Evolutionary conservation across 768 basidiomycete species (phyloP), one percentile per base, ranked within the genome.

Genomic region (Podaxis pistillaris): DNA sequence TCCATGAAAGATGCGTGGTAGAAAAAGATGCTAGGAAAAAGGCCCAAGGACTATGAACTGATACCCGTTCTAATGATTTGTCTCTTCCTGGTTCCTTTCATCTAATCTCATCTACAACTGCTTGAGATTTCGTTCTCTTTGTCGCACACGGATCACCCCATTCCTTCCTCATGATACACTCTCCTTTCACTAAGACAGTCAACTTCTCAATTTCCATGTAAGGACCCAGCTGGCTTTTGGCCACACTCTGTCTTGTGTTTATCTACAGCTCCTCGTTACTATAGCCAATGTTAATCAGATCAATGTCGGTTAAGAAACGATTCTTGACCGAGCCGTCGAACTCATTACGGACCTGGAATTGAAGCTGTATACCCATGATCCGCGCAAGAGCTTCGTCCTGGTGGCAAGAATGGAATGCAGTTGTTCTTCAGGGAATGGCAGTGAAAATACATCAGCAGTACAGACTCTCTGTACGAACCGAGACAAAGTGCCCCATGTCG

Each of bases 1-100:
- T 56, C 55, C 40, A 56, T 26, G 24, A 28, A 56, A 9, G 56
- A 56, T 17, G 56, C 56, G 26, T 56, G 56, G 38, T 41, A 40
- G 22, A 55, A 40, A n/a, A 15, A 19, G 13, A 56, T 12, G n/a
- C 0, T 8, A 24, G 24, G 19, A 0, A 11, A 22, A 4, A 24
- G 3, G 44, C 15, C 22, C 15, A 41, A 13, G 12, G 12, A 5
- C 40, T 41, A 5, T 41, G 17, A n/a, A 41, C 40, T 13, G 13
- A n/a, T 4, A 41, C 15, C 1, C 0, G 2, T 17, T 17, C n/a
- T 19, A 19, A 22, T 46, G 19, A 17, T 17, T 46, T 7, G 4
- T 46, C 15, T 46, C 7, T 46, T 15, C 41, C 13, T 15, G n/a
- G 41, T 6, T 6, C 40, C 11, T n/a, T 46, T 46, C n/a, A 19